These are phyloP conservation scores for Boletus sensibilis DNA, from an alignment of 768 basidiomycete species.

Conservation along the genomic window DNA sequence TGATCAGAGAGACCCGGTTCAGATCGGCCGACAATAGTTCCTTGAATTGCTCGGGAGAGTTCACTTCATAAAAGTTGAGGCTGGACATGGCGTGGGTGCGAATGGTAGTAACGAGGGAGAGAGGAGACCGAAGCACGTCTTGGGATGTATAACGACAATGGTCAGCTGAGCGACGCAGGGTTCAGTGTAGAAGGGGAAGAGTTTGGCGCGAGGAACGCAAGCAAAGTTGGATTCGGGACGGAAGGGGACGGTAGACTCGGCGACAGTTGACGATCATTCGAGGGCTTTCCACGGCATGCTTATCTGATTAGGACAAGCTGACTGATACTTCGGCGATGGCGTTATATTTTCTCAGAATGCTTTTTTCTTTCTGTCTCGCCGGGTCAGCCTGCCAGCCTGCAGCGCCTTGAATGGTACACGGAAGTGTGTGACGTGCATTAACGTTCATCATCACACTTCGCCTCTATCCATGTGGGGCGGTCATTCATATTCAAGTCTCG, in stretches of 20 bases:
- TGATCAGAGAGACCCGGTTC: slow-evolving; percentile 77
- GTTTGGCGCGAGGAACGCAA: not conserved
- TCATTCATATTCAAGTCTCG: not conserved
- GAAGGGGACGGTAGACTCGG: not conserved
- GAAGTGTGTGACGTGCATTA: not conserved
- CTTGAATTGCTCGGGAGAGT: slow-evolving; percentile 72
- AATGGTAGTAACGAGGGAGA: not conserved
- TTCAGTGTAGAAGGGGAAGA: not conserved
- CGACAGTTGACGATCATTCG: not conserved
- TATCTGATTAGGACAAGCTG: not conserved
- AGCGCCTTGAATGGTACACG: not conserved
- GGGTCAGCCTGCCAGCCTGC: not conserved
- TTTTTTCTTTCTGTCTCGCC: not conserved
- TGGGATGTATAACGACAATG: no score
- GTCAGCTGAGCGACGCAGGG: not conserved
- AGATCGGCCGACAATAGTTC: slow-evolving; percentile 73
- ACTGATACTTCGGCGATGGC: not conserved
- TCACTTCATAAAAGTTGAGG: slow-evolving; percentile 47
- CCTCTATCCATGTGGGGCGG: not conserved
- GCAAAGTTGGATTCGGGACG: not conserved
- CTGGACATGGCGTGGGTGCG: slow-evolving; percentile 18
- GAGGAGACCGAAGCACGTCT: not conserved
- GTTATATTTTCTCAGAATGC: not conserved
- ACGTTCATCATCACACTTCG: not conserved
- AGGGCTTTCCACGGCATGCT: no score